A percentile compares a stretch with the other conserved stretches of the same genome.
phyloP scores from a whole-genome alignment of 2,329 filamentous ascomycete genomes.

The Podosphaera fusca region DNA sequence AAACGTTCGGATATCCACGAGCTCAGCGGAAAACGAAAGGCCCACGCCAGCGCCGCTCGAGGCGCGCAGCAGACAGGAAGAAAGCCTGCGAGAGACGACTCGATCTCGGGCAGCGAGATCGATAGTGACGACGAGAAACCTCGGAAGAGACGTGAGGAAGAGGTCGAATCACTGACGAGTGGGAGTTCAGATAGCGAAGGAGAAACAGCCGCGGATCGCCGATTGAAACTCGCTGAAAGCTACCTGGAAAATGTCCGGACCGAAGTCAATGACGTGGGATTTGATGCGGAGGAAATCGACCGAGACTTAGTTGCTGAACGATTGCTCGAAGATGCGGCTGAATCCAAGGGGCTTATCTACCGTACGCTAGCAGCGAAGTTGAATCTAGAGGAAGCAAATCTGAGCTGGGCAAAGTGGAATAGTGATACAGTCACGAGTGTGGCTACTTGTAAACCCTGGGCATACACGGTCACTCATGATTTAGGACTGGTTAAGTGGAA shows the following conservation, averaged over 20 bases:
- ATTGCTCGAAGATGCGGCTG: slow-evolving; percentile 76
- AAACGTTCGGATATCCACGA: slow-evolving; percentile 42
- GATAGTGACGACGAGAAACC: slow-evolving; percentile 35
- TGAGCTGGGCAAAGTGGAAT: slow-evolving; percentile 58
- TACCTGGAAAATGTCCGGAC: slow-evolving; percentile 79
- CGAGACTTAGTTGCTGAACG: slow-evolving; percentile 76
- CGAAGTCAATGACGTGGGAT: slow-evolving; percentile 62
- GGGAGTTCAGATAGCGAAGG: slow-evolving; percentile 33
- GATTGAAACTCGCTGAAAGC: slow-evolving; percentile 68
- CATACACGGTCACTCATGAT: slow-evolving; percentile 79
- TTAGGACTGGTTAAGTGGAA: slow-evolving; percentile 73
- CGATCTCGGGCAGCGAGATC: slow-evolving; percentile 67
- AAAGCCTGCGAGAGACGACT: slow-evolving; percentile 26
- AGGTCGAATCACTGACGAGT: slow-evolving; percentile 23
- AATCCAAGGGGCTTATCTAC: slow-evolving; percentile 77
- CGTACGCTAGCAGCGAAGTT: slow-evolving; percentile 53
- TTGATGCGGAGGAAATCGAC: slow-evolving; percentile 86
- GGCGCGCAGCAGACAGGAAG: slow-evolving; percentile 19
- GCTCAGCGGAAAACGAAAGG: slow-evolving; percentile 34
- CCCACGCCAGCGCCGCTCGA: slow-evolving; percentile 14
- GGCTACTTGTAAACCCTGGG: slow-evolving; percentile 54
- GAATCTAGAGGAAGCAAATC: slow-evolving; percentile 40
- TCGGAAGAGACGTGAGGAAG: slow-evolving; percentile 33
- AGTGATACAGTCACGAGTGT: slow-evolving; percentile 58
- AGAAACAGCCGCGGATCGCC: slow-evolving; percentile 75